Evolutionary conservation across 257 asterid genomes (phyloP), one percentile per base, ranked within the genome.

Genomic region (Craterostigma plantagineum): DNA sequence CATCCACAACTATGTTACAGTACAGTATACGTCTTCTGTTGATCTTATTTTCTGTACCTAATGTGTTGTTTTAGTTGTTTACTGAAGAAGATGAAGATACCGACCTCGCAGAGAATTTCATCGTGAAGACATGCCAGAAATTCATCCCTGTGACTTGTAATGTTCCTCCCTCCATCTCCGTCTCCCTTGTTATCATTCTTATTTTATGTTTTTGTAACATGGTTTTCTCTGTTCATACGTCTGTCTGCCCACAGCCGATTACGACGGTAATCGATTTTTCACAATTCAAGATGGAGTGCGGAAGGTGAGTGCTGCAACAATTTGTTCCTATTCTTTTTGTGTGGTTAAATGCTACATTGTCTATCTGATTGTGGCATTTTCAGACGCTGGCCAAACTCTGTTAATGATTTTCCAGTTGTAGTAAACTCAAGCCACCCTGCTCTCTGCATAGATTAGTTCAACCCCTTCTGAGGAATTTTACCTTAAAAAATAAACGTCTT

Each of bases 61-160:
- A 11, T 36, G 38, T 41, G 34, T 18, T 41, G 10, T 57, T 53
- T 62, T 53, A 82, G 95, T 60, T 83, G 63, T 76, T 90, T 67
- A 55, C 81, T 34, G 74, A 48, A 54, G 94, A 74, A 42, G 93
- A 71, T 49, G 98, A 70, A 50, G 95, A 83, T 17, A 59, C 71
- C 27, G 95, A 90, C 65, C 70, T 90, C 60, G 74, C 98, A 16
- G 81, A 90, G 46, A 90, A 90, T 70, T 76, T 83, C 79, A 79
- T 83, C 33, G 91, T 79, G 59, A 83, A 77, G 92, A 79, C 94
- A 38, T 83, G 98, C 73, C 90, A 74, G 77, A 83, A 69, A 64
- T 65, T 90, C 78, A 79, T 90, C 68, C 92, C 95, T 14, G 93
- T 83, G 17, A 83, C 95, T 35, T 61, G 98, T 90, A 82, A 65